Percentiles rank a stretch among this genome's conserved stretches.
Evolutionary conservation across 1,139 yeast genomes (phyloP).

Genomic region (Kluyveromyces sp.): DNA sequence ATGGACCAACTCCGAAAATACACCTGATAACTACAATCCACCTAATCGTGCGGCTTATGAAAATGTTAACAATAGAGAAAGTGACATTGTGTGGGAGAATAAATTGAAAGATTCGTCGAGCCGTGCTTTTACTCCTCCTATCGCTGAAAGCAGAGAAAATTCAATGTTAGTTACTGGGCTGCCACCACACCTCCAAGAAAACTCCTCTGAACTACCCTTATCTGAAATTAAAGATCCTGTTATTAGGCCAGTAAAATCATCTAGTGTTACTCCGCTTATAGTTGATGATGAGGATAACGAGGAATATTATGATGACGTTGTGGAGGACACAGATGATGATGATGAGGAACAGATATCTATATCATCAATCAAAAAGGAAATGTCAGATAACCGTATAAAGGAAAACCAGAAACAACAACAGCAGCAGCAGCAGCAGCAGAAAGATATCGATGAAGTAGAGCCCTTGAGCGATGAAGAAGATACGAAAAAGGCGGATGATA

Average conservation of each 20-base stretch:
- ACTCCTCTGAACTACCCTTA: not conserved
- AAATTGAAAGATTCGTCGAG: not conserved
- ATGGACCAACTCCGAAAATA: too few species aligned
- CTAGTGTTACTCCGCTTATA: slow-evolving; percentile 13
- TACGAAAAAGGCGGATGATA: slow-evolving; percentile 15
- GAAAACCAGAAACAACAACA: slow-evolving; percentile 7
- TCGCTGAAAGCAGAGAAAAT: not conserved
- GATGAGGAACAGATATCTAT: slow-evolving; percentile 18
- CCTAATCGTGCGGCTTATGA: too few species aligned
- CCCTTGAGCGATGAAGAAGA: slow-evolving; percentile 15
- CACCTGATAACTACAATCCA: too few species aligned
- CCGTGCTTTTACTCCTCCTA: not conserved
- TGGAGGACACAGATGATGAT: slow-evolving; percentile 38
- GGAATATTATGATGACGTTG: slow-evolving; percentile 37
- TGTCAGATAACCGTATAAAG: slow-evolving; percentile 8
- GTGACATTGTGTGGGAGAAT: too few species aligned
- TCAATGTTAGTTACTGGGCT: not conserved
- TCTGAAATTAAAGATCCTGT: slow-evolving; percentile 11
- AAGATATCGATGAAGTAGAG: slow-evolving; percentile 12
- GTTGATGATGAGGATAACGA: slow-evolving; percentile 20
- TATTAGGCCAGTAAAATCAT: slow-evolving; percentile 12
- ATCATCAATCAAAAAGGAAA: slow-evolving; percentile 7
- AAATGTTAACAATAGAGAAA: too few species aligned
- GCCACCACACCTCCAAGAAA: not conserved
- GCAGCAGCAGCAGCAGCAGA: slow-evolving; percentile 8